Evolutionary conservation across 1,284 basidiomycete species (phyloP), one percentile per base, ranked within the genome.

Genomic region (Cutaneotrichosporon dermatis): DNA sequence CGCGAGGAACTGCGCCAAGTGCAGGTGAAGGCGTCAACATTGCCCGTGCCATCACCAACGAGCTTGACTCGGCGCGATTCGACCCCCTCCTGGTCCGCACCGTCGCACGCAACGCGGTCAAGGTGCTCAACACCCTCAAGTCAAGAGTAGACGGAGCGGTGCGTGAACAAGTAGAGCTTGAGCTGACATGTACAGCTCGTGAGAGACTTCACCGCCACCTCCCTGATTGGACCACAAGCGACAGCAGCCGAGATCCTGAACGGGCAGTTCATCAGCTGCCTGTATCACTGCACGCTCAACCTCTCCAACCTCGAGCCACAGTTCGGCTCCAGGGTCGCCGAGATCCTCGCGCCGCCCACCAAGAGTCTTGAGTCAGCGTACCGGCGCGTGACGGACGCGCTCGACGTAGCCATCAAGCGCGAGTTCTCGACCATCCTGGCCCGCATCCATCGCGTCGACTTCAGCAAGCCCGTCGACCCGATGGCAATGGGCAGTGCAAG

Each of bases 31-130:
- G 90, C 4, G 79, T 86, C 4, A 86, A 85, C 55, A 82, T 93
- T 39, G 86, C 88, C 1, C 82, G 92, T 9, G 83, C 85, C 0
- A 81, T 94, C 41, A 84, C 85, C 13, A 97, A 97, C 73, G 93
- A 96, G 73, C 83, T 98, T 3, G 94, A 98, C 75, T 86, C 90
- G 2, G 92, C 92, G 3, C 85, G 88, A 58, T 97, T 96, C 72
- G 94, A 98, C 76, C 94, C 94, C 0, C 72, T 97, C 36, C 81
- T 98, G 7, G 85, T 92, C 6, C 83, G 83, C 57, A 83, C 85
- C 1, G 86, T 94, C 4, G 90, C 92, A 4, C 86, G 86, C 67
- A 87, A 86, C 69, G 85, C 84, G 0, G 82, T 80, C 12, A 80
- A 83, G 12, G 85, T 86, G 48, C 70, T 96, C 46, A 88, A 90